Conservation (phyloP, 2,329 filamentous ascomycete genomes). For the Pestalotiopsis sp. region DNA sequence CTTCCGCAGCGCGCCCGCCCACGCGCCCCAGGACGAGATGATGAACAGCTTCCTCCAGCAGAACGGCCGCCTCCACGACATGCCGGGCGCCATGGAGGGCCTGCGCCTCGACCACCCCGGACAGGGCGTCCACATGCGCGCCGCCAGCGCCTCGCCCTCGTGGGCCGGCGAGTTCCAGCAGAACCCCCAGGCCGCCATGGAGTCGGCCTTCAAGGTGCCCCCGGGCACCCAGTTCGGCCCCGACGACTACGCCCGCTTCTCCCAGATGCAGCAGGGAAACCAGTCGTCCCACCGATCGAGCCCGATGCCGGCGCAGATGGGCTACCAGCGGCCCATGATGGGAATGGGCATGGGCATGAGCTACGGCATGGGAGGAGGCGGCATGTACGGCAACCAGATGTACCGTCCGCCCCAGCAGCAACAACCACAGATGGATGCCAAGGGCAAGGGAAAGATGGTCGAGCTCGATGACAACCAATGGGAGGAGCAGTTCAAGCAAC, state of each 20-base stretch:
- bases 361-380: slow-evolving; percentile 53
- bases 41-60: slow-evolving; percentile 63
- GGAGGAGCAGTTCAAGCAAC: slow-evolving; percentile 94
- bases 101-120: slow-evolving; percentile 48
- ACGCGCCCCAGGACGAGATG: slow-evolving; percentile 75
- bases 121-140: slow-evolving; percentile 55
- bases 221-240: slow-evolving; percentile 69
- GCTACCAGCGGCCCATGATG: slow-evolving; percentile 47
- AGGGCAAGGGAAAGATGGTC: slow-evolving; percentile 90
- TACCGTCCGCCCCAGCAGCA: slow-evolving; percentile 49
- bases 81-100: slow-evolving; percentile 49
- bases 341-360: slow-evolving; percentile 54
- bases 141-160: slow-evolving; percentile 55
- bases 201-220: slow-evolving; percentile 66
- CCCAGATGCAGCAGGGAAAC: slow-evolving; percentile 64
- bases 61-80: slow-evolving; percentile 60
- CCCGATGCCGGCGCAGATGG: slow-evolving; percentile 59
- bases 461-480: slow-evolving; percentile 93
- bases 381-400: slow-evolving; percentile 57
- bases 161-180: slow-evolving; percentile 56
- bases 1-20: slow-evolving; percentile 73
- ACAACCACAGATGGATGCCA: slow-evolving; percentile 51
- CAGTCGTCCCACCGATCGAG: slow-evolving; percentile 49
- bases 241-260: slow-evolving; percentile 86
- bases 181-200: slow-evolving; percentile 65